Base-by-base conservation (phyloP, 2,329 filamentous ascomycete species). In the Diaporthe citri region DNA sequence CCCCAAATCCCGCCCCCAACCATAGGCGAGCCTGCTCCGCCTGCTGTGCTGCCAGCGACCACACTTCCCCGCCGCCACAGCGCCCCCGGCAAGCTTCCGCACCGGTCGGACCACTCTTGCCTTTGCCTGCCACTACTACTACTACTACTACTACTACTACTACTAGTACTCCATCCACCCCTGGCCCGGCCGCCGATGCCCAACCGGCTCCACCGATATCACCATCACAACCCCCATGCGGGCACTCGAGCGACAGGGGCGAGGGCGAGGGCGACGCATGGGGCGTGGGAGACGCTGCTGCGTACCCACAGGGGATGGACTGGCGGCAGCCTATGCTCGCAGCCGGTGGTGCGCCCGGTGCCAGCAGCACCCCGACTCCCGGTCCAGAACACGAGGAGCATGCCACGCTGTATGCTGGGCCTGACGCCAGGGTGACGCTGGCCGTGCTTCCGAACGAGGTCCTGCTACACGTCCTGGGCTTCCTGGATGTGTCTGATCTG, bases 401-500 rank as follows among this genome's bases (percentile, higher is more conserved):
- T 25, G 25, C 31, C 20, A 41, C 41, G 22, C 36, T 52, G 31
- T 25, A 43, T 48, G 25, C 43, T 46, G 43, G 20, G 28, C 55
- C 43, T 69, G 60, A 59, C 39, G 70, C 46, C 46, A n/a, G 31
- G 46, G 22, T 73, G 36, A 67, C 60, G 36, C 84, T 82, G 46
- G 84, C 86, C 71, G 80, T 82, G 56, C 82, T 92, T 62, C 90
- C 90, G 34, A 90, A 88, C 80, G 90, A 92, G 81, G 81, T 91
- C 39, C 81, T 91, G 71, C 85, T 89, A 76, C 86, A 89, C 74
- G 88, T 92, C 56, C 82, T 91, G 76, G 84, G 86, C 71, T 90
- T 87, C 77, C 82, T 92, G 73, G 90, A 92, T 76, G 88, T 91
- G 60, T 85, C 84, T 79, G 90, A 92, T 80, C 81, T 91, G 75